These are phyloP conservation scores for Micromonas commoda DNA, from an alignment of 139 green algal genomes.

Conservation along the genomic window DNA sequence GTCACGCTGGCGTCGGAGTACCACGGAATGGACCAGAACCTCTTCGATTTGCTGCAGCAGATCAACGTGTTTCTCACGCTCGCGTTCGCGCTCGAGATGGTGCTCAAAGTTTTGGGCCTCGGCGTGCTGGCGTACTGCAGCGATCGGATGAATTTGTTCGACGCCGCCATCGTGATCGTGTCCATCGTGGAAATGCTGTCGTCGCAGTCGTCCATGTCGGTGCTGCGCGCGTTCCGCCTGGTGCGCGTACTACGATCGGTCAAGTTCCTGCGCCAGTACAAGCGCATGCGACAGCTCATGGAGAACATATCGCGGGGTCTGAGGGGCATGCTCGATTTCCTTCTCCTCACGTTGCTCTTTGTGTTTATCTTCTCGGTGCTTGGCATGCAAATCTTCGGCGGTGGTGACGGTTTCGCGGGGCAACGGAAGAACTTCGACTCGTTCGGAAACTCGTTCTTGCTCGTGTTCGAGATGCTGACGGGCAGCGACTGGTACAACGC, in stretches of 20 bases:
- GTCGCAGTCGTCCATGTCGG: not conserved
- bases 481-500: conserved; percentile 31
- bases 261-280: not conserved
- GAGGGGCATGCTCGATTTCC: not conserved
- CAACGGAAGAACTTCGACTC: conserved; percentile 40
- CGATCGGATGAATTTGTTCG: conserved; percentile 56
- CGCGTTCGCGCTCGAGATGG: conserved; percentile 56
- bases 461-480: conserved; percentile 45
- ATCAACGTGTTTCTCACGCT: conserved; percentile 45
- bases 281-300: conserved; percentile 1
- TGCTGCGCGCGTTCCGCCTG: conserved; percentile 29
- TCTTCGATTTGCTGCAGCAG: conserved; percentile 1
- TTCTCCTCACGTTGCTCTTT: conserved; percentile 15
- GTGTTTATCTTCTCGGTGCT: conserved; percentile 34
- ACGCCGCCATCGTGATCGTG: conserved; percentile 51
- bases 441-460: conserved; percentile 29
- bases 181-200: conserved; percentile 47
- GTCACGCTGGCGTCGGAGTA: conserved; percentile 48
- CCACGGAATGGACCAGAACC: conserved; percentile 36
- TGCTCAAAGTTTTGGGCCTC: conserved; percentile 56
- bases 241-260: conserved; percentile 26
- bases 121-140: conserved; percentile 30
- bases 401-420: not conserved
- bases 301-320: not conserved
- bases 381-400: conserved; percentile 29